phyloP scores from a whole-genome alignment of 352 stramenopile species.

The Globisporangium parvum region DNA sequence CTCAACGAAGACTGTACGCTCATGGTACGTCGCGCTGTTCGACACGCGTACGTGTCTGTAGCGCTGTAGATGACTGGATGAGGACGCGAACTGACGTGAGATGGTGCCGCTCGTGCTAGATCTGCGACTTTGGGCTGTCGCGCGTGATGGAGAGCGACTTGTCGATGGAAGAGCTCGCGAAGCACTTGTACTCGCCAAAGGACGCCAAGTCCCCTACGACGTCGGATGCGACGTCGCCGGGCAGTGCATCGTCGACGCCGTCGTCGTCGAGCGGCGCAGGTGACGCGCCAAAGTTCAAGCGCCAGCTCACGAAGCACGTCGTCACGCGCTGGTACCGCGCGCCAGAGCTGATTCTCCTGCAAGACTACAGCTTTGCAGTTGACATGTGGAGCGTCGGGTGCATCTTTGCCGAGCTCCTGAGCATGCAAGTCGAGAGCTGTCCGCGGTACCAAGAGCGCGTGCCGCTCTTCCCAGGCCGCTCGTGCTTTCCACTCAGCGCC shows the following conservation, averaged over 20 bases:
- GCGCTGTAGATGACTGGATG: too few species aligned
- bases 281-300: constrained; percentile 61
- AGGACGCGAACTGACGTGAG: too few species aligned
- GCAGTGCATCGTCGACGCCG: constrained; percentile 59
- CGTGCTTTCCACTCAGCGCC: constrained; percentile 82
- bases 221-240: constrained; percentile 58
- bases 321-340: constrained; percentile 98
- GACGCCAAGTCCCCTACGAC: constrained; percentile 73
- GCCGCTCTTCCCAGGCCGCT: constrained; percentile 76
- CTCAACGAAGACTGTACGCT: constrained; percentile 86
- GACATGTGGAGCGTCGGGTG: constrained; percentile 99
- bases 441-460: constrained; percentile 82
- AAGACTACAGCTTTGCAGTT: constrained; percentile 95
- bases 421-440: constrained; percentile 86
- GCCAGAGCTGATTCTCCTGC: constrained; percentile 95
- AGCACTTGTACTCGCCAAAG: constrained; percentile 77
- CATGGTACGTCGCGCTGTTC: too few species aligned
- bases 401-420: constrained; percentile 85
- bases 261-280: constrained; percentile 29
- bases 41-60: too few species aligned
- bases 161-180: constrained; percentile 70
- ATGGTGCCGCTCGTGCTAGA: constrained; percentile 22
- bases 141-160: constrained; percentile 74
- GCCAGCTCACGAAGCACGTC: constrained; percentile 97
- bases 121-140: constrained; percentile 81